Percentiles rank a stretch among this genome's conserved stretches.
Conservation (phyloP, 2,329 filamentous ascomycete species). For the Sphaerulina musiva region DNA sequence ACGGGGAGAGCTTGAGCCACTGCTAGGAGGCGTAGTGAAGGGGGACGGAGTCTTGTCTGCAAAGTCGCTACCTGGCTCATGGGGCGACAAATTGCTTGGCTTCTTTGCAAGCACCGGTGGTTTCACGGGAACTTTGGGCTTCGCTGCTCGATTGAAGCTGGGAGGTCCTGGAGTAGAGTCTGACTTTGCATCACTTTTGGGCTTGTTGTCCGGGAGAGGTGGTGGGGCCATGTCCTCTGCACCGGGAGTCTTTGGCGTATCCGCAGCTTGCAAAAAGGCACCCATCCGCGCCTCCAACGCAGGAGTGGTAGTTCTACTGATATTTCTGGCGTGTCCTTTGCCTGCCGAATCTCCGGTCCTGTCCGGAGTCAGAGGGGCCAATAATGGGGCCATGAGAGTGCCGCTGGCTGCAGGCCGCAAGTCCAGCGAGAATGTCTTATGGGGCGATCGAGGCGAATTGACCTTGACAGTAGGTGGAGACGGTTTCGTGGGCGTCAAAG, state of each 20-base stretch:
- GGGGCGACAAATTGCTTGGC: constrained; percentile 29
- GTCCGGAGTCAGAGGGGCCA: constrained; percentile 21
- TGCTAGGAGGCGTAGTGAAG: constrained; percentile 79
- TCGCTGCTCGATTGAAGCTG: constrained; percentile 72
- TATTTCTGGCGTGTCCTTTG: constrained; percentile 32
- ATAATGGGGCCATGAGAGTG: constrained; percentile 18
- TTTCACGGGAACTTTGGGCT: constrained; percentile 56
- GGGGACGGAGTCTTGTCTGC: constrained; percentile 58
- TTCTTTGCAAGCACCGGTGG: constrained; percentile 24
- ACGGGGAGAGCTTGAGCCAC: constrained; percentile 50
- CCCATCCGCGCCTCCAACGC: constrained; percentile 36
- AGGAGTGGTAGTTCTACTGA: constrained; percentile 40
- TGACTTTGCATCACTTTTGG: constrained; percentile 9
- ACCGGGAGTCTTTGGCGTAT: constrained; percentile 9
- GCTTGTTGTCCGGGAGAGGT: constrained; percentile 1
- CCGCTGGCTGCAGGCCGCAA: constrained; percentile 10
- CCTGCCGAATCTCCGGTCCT: constrained; percentile 27
- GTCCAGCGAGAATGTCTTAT: constrained; percentile 19
- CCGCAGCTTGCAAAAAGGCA: constrained; percentile 30
- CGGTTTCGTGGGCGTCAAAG: constrained; percentile 40
- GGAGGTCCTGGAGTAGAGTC: constrained; percentile 50
- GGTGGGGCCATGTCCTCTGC: constrained; percentile 1
- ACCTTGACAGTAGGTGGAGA: constrained; percentile 61
- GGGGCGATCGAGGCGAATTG: constrained; percentile 64
- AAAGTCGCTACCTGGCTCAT: constrained; percentile 35